A percentile compares a stretch with the other conserved stretches of the same genome.
These are phyloP conservation scores for Leccinellum rugosiceps DNA, from an alignment of 768 basidiomycete species.

Conservation along the genomic window DNA sequence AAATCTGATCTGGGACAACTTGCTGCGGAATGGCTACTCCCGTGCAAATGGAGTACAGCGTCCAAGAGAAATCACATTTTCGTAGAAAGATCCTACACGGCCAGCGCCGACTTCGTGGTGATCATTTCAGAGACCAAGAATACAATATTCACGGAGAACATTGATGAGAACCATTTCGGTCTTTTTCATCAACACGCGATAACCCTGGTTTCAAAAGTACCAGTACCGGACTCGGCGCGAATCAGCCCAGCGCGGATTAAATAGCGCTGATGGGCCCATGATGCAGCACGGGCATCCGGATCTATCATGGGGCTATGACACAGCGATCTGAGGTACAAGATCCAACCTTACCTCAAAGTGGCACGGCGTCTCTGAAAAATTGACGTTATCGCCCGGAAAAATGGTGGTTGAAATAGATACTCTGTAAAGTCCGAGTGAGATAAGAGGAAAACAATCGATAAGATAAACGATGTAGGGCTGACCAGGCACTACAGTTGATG, in stretches of 20 bases:
- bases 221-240: conserved; percentile 53
- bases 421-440: conserved; percentile 75
- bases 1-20: conserved; percentile 70
- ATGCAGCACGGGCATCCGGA: conserved; percentile 60
- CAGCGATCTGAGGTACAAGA: conserved; percentile 77
- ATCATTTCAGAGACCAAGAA: conserved; percentile 73
- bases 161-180: conserved; percentile 68
- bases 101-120: conserved; percentile 20
- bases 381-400: conserved; percentile 63
- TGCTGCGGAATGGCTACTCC: conserved; percentile 60
- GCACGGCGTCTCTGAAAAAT: conserved; percentile 65
- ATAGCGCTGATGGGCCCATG: conserved; percentile 27
- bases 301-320: conserved; percentile 72
- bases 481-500: conserved; percentile 42
- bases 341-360: conserved; percentile 63
- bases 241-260: background rate
- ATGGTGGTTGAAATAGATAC: conserved; percentile 79
- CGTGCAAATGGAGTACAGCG: conserved; percentile 39
- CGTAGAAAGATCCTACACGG: conserved; percentile 18
- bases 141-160: conserved; percentile 66
- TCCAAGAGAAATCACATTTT: conserved; percentile 66
- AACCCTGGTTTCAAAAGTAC: conserved; percentile 64
- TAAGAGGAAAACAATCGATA: background rate
- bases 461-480: background rate
- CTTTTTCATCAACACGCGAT: conserved; percentile 82